Percentiles rank a stretch among this genome's conserved stretches.
phyloP scores from a whole-genome alignment of 768 basidiomycete genomes.

The Psilocybe cubensis region DNA sequence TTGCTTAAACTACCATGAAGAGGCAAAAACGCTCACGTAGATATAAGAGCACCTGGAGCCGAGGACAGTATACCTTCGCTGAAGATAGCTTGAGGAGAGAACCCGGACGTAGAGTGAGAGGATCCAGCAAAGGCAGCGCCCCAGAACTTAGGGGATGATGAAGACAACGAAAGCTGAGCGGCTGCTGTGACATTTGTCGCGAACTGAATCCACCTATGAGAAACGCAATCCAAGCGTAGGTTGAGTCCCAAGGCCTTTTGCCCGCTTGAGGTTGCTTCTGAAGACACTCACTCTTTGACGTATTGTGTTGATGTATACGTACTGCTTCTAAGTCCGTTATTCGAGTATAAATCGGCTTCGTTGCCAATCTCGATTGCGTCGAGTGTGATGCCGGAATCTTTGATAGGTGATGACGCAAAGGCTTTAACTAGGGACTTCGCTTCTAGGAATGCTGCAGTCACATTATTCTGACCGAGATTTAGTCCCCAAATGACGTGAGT shows the following conservation, averaged over 20 bases:
- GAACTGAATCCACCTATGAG: slow-evolving; percentile 55
- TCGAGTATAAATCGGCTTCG: slow-evolving; percentile 58
- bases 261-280: not conserved
- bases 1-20: not conserved
- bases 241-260: not conserved
- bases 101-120: slow-evolving; percentile 47
- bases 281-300: slow-evolving; percentile 47
- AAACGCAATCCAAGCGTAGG: not conserved
- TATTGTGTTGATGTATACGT: slow-evolving; percentile 45
- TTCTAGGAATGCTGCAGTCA: slow-evolving; percentile 52
- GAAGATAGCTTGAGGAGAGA: slow-evolving; percentile 67
- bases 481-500: slow-evolving; percentile 71
- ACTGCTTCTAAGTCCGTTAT: slow-evolving; percentile 43
- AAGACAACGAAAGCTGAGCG: slow-evolving; percentile 37
- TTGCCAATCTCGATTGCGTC: slow-evolving; percentile 69
- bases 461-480: slow-evolving; percentile 59
- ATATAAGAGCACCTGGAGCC: slow-evolving; percentile 50
- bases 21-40: slow-evolving; percentile 41
- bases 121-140: slow-evolving; percentile 54
- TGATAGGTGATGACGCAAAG: slow-evolving; percentile 46
- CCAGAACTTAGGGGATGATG: slow-evolving; percentile 44
- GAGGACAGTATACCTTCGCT: slow-evolving; percentile 52
- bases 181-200: slow-evolving; percentile 51
- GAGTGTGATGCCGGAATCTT: slow-evolving; percentile 44
- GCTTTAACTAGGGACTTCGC: slow-evolving; percentile 51